Evolutionary conservation across 805 yeast genomes (phyloP).

Genomic region (Saturnispora diversa): DNA sequence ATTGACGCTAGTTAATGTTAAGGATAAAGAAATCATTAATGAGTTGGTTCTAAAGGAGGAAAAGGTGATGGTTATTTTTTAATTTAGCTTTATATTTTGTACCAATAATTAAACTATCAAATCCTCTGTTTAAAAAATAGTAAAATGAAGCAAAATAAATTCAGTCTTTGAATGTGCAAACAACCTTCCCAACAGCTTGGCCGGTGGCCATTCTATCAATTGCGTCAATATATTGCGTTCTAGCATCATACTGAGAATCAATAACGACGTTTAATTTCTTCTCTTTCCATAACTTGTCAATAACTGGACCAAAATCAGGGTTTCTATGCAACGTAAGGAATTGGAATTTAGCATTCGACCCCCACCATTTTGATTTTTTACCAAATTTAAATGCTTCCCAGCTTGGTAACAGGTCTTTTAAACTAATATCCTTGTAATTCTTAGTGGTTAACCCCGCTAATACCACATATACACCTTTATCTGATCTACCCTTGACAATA

Average conservation of each 20-base stretch:
- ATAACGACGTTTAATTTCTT: slow-evolving; percentile 39
- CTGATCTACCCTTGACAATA: slow-evolving; percentile 38
- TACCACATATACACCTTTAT: slow-evolving; percentile 44
- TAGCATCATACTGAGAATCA: slow-evolving; percentile 46
- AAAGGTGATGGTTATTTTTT: slow-evolving; percentile 23
- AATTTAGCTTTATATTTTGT: not conserved
- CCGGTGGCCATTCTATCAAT: slow-evolving; percentile 38
- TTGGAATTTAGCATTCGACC: slow-evolving; percentile 12
- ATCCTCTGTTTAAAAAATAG: too few species aligned
- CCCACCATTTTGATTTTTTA: slow-evolving; percentile 15
- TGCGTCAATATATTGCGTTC: slow-evolving; percentile 41
- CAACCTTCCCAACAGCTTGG: slow-evolving; percentile 59
- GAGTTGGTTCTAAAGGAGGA: slow-evolving; percentile 18
- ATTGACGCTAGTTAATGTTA: slow-evolving; percentile 18
- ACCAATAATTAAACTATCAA: too few species aligned
- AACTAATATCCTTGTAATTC: slow-evolving; percentile 27
- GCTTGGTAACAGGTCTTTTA: slow-evolving; percentile 21
- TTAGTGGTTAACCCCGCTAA: slow-evolving; percentile 48
- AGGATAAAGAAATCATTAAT: slow-evolving; percentile 12
- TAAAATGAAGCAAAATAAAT: not conserved
- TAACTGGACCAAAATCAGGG: slow-evolving; percentile 21
- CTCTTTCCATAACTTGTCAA: slow-evolving; percentile 38
- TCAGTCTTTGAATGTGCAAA: slow-evolving; percentile 21
- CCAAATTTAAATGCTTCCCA: slow-evolving; percentile 15
- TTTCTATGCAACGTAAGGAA: slow-evolving; percentile 9